Evolutionary conservation across 768 basidiomycete genomes (phyloP), one percentile per base, ranked within the genome.

Genomic region (Russula ochroleuca): DNA sequence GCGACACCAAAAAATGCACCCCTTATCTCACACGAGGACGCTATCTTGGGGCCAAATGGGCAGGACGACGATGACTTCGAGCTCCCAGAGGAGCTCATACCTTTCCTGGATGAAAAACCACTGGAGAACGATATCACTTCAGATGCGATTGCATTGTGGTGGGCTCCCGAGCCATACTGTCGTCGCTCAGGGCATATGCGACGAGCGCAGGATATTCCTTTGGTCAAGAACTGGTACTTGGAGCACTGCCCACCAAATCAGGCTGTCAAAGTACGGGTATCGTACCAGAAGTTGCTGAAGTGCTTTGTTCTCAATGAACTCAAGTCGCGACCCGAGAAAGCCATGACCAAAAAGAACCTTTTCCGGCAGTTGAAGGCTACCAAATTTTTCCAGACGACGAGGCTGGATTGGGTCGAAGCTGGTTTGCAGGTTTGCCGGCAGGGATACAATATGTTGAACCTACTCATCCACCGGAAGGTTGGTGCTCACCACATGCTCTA

Each of bases 331-430:
- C 82, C 87, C 6, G 94, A 97, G 75, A 98, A 97, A 76, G 89
- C 97, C 9, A 96, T 97, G 91, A 89, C 92, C 67, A 98, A 96
- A 85, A 94, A 96, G 79, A 97, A 95, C 72, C 73, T 98, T 55
- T 98, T 99, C 83, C 83, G 93, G 49, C 92, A 94, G 72, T 80
- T 94, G 62, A 98, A 98, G 77, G 88, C 92, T n/a, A 99, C 97
- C 62, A 98, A 98, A 76, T 99, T 99, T 78, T 99, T 99, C 87
- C 97, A 98, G 80, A 93, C 92, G 15, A 99, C 97, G 5, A 92
- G 84, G 68, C 77, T 99, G 69, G 97, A 99, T 75, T 99, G 97
- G 97, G 96, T 99, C 41, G 97, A 99, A 75, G 97, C 96, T 3
- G 97, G 97, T 69, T 77, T 99, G 65, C 97, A 99, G 75, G 96